phyloP scores from a whole-genome alignment of 352 stramenopile genomes.

The Pythium folliculosum region DNA sequence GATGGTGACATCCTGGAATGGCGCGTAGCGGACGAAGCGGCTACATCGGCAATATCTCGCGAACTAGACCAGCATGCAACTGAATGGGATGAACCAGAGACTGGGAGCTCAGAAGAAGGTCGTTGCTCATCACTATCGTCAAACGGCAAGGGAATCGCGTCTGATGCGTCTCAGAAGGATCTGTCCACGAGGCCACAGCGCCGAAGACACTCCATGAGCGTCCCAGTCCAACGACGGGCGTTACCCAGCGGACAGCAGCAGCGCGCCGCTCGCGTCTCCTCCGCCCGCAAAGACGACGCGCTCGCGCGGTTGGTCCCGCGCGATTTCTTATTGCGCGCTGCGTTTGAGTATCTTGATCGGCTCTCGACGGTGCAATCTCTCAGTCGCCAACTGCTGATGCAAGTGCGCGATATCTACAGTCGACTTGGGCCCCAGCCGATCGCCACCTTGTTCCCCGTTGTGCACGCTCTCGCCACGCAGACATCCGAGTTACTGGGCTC shows the following conservation, averaged over 20 bases:
- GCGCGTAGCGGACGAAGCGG: neutral
- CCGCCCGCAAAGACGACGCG: neutral
- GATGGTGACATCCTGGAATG: constrained; percentile 13
- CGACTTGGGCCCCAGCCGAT: constrained; percentile 9
- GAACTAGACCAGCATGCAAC: no score
- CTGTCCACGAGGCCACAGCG: neutral
- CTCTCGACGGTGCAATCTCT: constrained; percentile 9
- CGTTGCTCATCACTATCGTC: no score
- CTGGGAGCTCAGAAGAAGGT: neutral
- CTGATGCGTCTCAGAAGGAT: no score
- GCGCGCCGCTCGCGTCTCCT: neutral
- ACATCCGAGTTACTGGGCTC: constrained; percentile 8
- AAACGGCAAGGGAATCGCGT: no score
- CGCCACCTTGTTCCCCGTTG: constrained; percentile 7
- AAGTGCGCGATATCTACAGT: constrained; percentile 12
- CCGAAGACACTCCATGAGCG: neutral
- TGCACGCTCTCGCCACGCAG: constrained; percentile 14
- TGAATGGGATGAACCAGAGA: neutral
- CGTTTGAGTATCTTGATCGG: constrained; percentile 19
- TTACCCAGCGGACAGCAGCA: neutral
- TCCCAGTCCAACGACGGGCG: neutral
- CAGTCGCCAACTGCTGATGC: constrained; percentile 11
- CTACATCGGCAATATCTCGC: no score
- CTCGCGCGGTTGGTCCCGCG: constrained; percentile 5
- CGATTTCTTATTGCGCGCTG: constrained; percentile 7